Evolutionary conservation across 257 asterid species (phyloP), one percentile per base, ranked within the genome.

Genomic region (Handroanthus guayacan): DNA sequence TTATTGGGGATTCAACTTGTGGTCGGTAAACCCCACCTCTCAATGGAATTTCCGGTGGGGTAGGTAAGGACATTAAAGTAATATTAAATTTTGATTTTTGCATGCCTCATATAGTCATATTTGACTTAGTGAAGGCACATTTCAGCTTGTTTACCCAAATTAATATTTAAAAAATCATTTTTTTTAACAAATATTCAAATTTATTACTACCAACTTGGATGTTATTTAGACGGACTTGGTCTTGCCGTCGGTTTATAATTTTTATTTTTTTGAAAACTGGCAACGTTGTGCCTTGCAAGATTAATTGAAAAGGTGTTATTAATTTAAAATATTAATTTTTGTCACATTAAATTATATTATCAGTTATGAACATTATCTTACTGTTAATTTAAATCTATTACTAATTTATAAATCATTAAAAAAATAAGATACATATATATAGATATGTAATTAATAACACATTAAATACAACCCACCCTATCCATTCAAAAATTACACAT

Each of bases 81-180:
- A 17, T 20, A n/a, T 25, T 31, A n/a, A 9, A 37, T 11, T 63
- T 60, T 64, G 64, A 52, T 64, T 54, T 56, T 76, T 48, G 67
- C 72, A 41, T 8, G 38, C 57, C 67, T 76, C 79, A 65, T n/a
- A n/a, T n/a, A n/a, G n/a, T n/a, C n/a, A n/a, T 57, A 36, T 36
- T 61, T 81, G 84, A 81, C 84, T 41, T 14, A 47, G 34, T 64
- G 31, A 45, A 69, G 41, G 70, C 66, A 9, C 57, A 54, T 38
- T 56, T 47, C 68, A 72, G 34, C 43, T 12, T 69, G 65, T 61
- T 71, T 45, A 67, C 67, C 58, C 14, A 57, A 11, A 61, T 47
- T 39, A 50, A 9, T 36, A 34, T 14, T 20, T 2, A 41, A 25
- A 58, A 20, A 10, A 57, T 39, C 44, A 39, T 39, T 39, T 3